Percentiles rank a stretch among this genome's conserved stretches.
Conservation (phyloP, 75 land plant genomes). For the Pinus taeda region DNA sequence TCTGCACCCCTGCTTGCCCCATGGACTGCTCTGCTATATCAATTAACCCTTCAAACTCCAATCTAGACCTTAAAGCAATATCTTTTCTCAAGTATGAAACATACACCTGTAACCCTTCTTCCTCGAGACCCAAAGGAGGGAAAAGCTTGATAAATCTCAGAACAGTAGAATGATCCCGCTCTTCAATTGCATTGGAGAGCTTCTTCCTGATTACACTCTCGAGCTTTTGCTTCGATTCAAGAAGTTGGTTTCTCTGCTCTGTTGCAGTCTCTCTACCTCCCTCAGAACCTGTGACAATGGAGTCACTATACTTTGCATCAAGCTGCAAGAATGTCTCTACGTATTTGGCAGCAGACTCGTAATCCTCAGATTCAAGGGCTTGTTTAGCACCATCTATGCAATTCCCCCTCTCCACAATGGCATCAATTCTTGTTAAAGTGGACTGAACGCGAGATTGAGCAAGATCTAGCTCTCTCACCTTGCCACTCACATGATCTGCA, state of each 20-base stretch:
- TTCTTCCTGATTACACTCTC: conserved; percentile 61
- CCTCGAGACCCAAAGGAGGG: conserved; percentile 56
- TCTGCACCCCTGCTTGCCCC: conserved; percentile 9
- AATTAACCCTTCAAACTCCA: conserved; percentile 59
- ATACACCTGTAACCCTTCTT: conserved; percentile 77
- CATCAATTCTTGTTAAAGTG: conserved; percentile 67
- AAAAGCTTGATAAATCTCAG: conserved; percentile 68
- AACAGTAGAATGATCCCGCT: conserved; percentile 58
- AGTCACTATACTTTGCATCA: conserved; percentile 48
- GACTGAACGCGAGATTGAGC: conserved; percentile 80
- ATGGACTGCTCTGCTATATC: conserved; percentile 41
- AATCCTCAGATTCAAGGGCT: conserved; percentile 64
- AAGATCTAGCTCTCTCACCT: conserved; percentile 86
- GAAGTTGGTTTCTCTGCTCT: conserved; percentile 67
- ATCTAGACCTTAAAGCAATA: conserved; percentile 51
- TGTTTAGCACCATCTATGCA: conserved; percentile 71
- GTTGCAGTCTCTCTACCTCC: conserved; percentile 17
- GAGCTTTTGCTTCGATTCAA: conserved; percentile 58
- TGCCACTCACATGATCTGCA: conserved; percentile 78
- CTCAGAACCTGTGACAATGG: conserved; percentile 12
- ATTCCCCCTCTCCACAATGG: conserved; percentile 65
- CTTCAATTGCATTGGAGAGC: conserved; percentile 62
- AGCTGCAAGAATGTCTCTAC: conserved; percentile 66
- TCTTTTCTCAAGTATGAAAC: conserved; percentile 77
- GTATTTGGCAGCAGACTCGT: conserved; percentile 62